A percentile compares a stretch with the other conserved stretches of the same genome.
Conservation (phyloP, 495 filamentous ascomycete genomes). For the Cercophora scortea region DNA sequence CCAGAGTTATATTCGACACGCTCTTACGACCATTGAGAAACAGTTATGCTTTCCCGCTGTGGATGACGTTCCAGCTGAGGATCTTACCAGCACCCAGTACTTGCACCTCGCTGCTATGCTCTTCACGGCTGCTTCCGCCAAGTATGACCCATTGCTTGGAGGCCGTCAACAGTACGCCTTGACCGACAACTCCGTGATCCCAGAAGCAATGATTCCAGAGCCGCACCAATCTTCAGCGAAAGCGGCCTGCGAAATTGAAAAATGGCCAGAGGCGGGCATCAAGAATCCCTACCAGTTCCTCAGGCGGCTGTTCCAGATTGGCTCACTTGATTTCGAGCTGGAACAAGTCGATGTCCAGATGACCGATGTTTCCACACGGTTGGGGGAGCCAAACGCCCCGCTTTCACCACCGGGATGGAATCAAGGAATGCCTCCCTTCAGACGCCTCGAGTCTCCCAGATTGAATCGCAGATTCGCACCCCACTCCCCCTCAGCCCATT, state of each 20-base stretch:
- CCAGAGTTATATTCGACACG: slow-evolving; percentile 26
- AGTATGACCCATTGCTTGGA: slow-evolving; percentile 23
- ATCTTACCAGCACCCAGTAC: slow-evolving; percentile 19
- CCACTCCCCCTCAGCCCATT: neutral
- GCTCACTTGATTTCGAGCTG: slow-evolving; percentile 20
- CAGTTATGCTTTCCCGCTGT: slow-evolving; percentile 14
- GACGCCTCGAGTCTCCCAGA: neutral
- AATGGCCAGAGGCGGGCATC: slow-evolving; percentile 21
- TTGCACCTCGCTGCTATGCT: slow-evolving; percentile 19
- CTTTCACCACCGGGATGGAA: neutral
- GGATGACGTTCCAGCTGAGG: slow-evolving; percentile 19
- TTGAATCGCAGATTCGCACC: neutral
- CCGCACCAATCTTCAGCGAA: slow-evolving; percentile 19
- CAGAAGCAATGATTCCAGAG: slow-evolving; percentile 18
- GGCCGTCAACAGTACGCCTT: slow-evolving; percentile 20
- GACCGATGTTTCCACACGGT: neutral
- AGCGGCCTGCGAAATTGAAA: slow-evolving; percentile 18
- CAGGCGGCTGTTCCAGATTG: slow-evolving; percentile 19
- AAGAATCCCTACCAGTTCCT: slow-evolving; percentile 23
- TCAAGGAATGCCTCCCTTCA: neutral
- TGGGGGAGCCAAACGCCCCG: neutral
- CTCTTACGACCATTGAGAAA: slow-evolving; percentile 22
- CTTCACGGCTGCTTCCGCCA: slow-evolving; percentile 22
- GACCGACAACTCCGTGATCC: slow-evolving; percentile 20
- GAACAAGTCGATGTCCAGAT: neutral